These are phyloP conservation scores for Simplicillium aogashimaense DNA, from an alignment of 2,329 filamentous ascomycete species.

Conservation along the genomic window DNA sequence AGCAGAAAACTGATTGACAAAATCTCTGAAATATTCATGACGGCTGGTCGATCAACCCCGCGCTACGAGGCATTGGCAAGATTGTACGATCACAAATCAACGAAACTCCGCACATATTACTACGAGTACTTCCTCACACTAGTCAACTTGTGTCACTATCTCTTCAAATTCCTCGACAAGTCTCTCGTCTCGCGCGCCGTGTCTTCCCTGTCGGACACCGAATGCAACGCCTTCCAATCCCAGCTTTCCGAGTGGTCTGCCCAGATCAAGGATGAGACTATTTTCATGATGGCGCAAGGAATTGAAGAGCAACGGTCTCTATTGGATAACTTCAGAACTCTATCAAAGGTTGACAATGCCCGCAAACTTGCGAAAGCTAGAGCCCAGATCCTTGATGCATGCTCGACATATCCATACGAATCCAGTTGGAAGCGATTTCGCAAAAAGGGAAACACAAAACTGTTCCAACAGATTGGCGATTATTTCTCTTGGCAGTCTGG, in stretches of 20 bases:
- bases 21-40: constrained; percentile 29
- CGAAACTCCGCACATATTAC: constrained; percentile 21
- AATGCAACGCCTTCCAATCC: constrained; percentile 19
- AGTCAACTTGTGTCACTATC: constrained; percentile 24
- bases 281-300: constrained; percentile 14
- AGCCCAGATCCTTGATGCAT: constrained; percentile 19
- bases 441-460: constrained; percentile 24
- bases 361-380: too few relatives aligned
- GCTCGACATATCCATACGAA: constrained; percentile 28
- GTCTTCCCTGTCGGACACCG: constrained; percentile 8
- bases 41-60: constrained; percentile 26
- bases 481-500: too few relatives aligned
- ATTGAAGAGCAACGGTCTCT: constrained; percentile 14
- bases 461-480: constrained; percentile 8
- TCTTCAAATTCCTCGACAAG: constrained; percentile 21
- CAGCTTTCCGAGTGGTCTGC: constrained; percentile 23
- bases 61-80: constrained; percentile 24
- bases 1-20: constrained; percentile 18
- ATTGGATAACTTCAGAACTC: constrained; percentile 8
- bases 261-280: constrained; percentile 21
- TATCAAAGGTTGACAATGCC: too few relatives aligned
- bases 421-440: constrained; percentile 29
- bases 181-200: constrained; percentile 16
- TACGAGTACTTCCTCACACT: constrained; percentile 30
- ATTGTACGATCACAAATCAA: constrained; percentile 27